Base-by-base conservation (phyloP, 2,329 filamentous ascomycete species). In the Triangularia setosa region DNA sequence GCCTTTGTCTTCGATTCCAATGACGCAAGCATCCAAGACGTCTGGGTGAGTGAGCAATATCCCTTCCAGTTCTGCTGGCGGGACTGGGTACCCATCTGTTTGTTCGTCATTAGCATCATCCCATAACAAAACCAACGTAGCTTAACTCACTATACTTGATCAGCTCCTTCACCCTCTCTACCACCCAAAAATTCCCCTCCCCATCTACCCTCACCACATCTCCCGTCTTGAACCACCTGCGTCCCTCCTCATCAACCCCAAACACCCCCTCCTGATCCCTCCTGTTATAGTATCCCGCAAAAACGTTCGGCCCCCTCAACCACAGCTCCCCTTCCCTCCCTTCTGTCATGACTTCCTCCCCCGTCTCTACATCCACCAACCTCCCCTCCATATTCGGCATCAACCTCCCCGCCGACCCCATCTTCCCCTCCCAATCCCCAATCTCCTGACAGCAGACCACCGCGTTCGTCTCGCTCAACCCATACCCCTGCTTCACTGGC, bases 401-500 rank as follows among this genome's bases (percentile, higher is more conserved):
- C 48, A 97, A 79, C 54, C 83, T 86, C 12, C 94, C 93, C 0
- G 94, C 91, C 0, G 90, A 89, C 21, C 93, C 93, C 70, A 93
- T 88, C 56, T 85, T 87, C 58, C 83, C 87, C 67, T 87, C 80
- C 92, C 93, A 97, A 69, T 92, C 88, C 35, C 87, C 84, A 81
- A 91, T 89, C 7, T 83, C 79, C 76, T 93, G 91, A 9, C 86
- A 86, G 70, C 92, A 89, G 0, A 91, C 91, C 1, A 87, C 90
- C 0, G 93, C 93, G 25, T 89, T 89, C 14, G 92, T 96, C 79
- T 98, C 94, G 4, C 88, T 92, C 4, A 98, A 83, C 0, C 94
- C 94, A 73, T 97, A 98, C 18, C 91, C 93, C 78, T 98, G 94
- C 81, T 97, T 97, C 66, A 97, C 87, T 1, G 89, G 89, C 21